Evolutionary conservation across 1,284 basidiomycete genomes (phyloP), one percentile per base, ranked within the genome.

Genomic region (Flammula alnicola): DNA sequence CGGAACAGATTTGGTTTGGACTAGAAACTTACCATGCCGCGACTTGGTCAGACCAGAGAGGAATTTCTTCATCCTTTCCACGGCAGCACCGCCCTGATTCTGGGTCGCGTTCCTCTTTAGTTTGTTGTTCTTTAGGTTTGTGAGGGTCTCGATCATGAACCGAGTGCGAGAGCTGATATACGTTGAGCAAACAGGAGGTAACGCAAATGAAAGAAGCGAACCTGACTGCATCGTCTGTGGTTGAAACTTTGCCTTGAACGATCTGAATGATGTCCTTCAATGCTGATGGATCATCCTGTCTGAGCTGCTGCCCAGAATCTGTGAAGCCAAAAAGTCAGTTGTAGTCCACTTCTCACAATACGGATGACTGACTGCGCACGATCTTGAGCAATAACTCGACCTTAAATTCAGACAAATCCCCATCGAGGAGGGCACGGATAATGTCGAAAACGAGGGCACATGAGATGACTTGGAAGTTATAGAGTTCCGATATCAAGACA

Each of bases 391-490:
- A 60, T 0, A 96, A 73, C 67, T 99, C 97, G 3, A 98, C 89
- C 39, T 85, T 81, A 42, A 88, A 80, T 67, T 98, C 95, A 0
- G 78, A 77, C 49, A 95, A 66, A 5, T 80, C 73, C 22, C 74
- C 74, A 4, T 83, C 75, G 38, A 99, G 76, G 49, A 98, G 79
- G 6, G 80, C 78, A 3, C 91, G 85, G 56, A 99, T 87, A 41
- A 98, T 68, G 64, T 98, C 96, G 69, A 95, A 98, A 35, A 98
- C 74, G 14, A 99, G 77, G 3, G 89, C 77, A 51, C 87, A 92
- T 1, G 93, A 93, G 37, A 98, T 81, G 19, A 98, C 91, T 67
- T 93, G 91, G 63, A 98, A 92, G 66, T 98, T 98, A 76, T 98
- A 98, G 29, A 99, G 73, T 65, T 98, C 93, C 2, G 93, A 91